Conservation (phyloP, 768 basidiomycete species). For the Glaciozyma antarctica region DNA sequence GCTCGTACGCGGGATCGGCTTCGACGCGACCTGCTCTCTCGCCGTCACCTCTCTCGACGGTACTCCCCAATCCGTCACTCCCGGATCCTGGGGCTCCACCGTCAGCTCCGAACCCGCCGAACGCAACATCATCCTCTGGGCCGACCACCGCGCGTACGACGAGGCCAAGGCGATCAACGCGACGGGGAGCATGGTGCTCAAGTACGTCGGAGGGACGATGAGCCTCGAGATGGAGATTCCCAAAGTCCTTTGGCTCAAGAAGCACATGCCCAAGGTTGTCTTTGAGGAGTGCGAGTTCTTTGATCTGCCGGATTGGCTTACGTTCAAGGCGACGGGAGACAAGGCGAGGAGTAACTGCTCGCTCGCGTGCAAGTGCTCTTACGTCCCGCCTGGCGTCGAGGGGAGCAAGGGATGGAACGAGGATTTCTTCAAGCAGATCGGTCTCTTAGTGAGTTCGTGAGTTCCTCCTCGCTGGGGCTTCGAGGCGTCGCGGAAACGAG, state of each 20-base stretch:
- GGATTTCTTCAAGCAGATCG: constrained; percentile 77
- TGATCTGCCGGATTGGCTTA: constrained; percentile 47
- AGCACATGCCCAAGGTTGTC: constrained; percentile 59
- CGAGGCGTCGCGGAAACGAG: not conserved
- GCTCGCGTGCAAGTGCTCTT: constrained; percentile 91
- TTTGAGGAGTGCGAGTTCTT: constrained; percentile 49
- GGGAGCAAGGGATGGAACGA: constrained; percentile 69
- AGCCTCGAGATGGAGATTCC: constrained; percentile 98
- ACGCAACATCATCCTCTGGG: constrained; percentile 88
- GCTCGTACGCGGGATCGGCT: constrained; percentile 57
- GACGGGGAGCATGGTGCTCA: constrained; percentile 71
- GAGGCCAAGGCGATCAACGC: constrained; percentile 85
- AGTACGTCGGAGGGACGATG: constrained; percentile 94
- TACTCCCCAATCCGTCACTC: constrained; percentile 63
- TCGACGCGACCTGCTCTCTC: constrained; percentile 89
- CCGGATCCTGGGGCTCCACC: constrained; percentile 44
- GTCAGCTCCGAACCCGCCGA: not conserved
- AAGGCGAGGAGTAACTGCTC: constrained; percentile 79
- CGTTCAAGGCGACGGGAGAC: constrained; percentile 76
- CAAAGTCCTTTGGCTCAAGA: constrained; percentile 92
- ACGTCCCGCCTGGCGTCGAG: constrained; percentile 56
- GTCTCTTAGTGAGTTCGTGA: constrained; percentile 58
- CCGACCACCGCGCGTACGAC: constrained; percentile 73
- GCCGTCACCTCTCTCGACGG: constrained; percentile 68
- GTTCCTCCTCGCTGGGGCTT: not conserved